Evolutionary conservation across 208 protist genomes (phyloP).

Genomic region (Trypanosoma scelopori): DNA sequence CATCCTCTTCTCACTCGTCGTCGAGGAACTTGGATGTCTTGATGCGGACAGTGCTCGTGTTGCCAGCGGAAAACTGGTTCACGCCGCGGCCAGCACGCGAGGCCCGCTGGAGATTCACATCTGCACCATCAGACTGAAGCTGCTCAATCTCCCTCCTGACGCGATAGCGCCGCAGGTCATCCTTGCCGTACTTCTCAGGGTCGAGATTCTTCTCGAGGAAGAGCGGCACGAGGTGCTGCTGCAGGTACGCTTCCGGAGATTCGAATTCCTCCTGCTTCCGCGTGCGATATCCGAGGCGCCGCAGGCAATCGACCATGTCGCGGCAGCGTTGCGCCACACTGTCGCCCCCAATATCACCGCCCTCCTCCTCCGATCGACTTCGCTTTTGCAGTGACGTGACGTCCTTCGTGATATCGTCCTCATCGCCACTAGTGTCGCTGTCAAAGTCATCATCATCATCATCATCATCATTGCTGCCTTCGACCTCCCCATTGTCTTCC

Average conservation of each 20-base stretch:
- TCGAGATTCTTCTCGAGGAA: conserved; percentile 76
- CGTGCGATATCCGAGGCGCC: conserved; percentile 61
- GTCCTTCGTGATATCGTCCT: conserved; percentile 3
- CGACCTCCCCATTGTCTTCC: conserved; percentile 34
- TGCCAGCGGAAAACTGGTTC: conserved; percentile 26
- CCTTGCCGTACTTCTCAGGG: conserved; percentile 54
- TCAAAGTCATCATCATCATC: conserved; percentile 33
- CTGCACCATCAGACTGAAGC: conserved; percentile 77
- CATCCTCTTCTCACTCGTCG: conserved; percentile 40
- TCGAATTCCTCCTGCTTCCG: conserved; percentile 50
- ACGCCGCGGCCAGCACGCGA: conserved; percentile 62
- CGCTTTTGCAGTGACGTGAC: conserved; percentile 46
- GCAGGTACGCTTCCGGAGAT: conserved; percentile 59
- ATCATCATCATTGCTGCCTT: conserved; percentile 35
- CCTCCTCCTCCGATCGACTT: conserved; percentile 33
- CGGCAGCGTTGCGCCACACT: conserved; percentile 56
- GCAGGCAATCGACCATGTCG: conserved; percentile 71
- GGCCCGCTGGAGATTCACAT: conserved; percentile 58
- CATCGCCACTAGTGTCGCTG: conserved; percentile 23
- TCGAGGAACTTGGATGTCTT: conserved; percentile 69
- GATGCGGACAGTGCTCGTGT: conserved; percentile 14
- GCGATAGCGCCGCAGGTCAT: conserved; percentile 66
- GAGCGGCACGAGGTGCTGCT: conserved; percentile 53
- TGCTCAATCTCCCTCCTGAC: conserved; percentile 65
- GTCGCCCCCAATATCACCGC: conserved; percentile 26